phyloP scores from a whole-genome alignment of 2,329 filamentous ascomycete species.

The Tympanopsis confertula region DNA sequence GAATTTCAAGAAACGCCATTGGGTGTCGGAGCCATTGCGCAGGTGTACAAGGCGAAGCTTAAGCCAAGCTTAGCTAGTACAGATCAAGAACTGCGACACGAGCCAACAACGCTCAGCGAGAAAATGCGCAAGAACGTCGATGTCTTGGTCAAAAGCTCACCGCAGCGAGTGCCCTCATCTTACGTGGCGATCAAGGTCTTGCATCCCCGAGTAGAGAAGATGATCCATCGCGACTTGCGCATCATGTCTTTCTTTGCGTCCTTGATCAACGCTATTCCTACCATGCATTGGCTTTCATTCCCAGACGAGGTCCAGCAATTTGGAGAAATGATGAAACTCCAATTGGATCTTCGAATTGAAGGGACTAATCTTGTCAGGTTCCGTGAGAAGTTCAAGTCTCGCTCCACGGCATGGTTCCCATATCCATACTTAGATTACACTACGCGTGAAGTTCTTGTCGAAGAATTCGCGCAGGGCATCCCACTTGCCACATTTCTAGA shows the following conservation, averaged over 20 bases:
- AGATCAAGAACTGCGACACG: slow-evolving; percentile 39
- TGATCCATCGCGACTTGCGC: slow-evolving; percentile 76
- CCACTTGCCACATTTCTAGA: slow-evolving; percentile 82
- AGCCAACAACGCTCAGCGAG: slow-evolving; percentile 45
- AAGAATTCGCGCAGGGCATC: slow-evolving; percentile 92
- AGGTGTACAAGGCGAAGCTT: slow-evolving; percentile 92
- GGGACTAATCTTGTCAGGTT: slow-evolving; percentile 81
- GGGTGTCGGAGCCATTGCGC: slow-evolving; percentile 89
- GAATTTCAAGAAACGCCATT: slow-evolving; percentile 85
- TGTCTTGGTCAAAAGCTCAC: slow-evolving; percentile 73
- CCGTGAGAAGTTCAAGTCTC: slow-evolving; percentile 77
- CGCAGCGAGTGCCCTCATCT: slow-evolving; percentile 72
- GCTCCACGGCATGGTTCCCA: slow-evolving; percentile 92
- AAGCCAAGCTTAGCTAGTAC: slow-evolving; percentile 65
- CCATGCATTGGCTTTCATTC: slow-evolving; percentile 92
- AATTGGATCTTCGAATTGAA: slow-evolving; percentile 89
- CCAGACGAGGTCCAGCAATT: slow-evolving; percentile 91
- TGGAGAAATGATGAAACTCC: slow-evolving; percentile 97
- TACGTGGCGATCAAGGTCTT: slow-evolving; percentile 95
- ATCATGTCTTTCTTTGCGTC: slow-evolving; percentile 92
- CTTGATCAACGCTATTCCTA: slow-evolving; percentile 74
- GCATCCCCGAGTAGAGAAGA: slow-evolving; percentile 80
- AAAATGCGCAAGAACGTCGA: slow-evolving; percentile 75
- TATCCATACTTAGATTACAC: slow-evolving; percentile 89
- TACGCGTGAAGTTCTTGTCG: slow-evolving; percentile 81